These are phyloP conservation scores for Termitomyces sp. DNA, from an alignment of 768 basidiomycete genomes.

Conservation along the genomic window DNA sequence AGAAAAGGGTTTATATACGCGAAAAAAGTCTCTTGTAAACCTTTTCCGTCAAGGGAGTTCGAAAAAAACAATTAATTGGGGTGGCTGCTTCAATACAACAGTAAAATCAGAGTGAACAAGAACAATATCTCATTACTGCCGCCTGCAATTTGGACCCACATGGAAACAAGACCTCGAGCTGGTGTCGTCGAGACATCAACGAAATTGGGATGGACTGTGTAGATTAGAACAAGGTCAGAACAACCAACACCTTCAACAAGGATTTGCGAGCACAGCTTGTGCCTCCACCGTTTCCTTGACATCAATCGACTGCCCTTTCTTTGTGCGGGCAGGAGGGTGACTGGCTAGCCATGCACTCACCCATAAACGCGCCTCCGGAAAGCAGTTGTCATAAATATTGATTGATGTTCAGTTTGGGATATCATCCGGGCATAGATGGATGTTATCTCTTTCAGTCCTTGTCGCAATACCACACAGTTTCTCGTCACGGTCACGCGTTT, in stretches of 20 bases:
- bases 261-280: background rate
- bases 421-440: too few relatives aligned
- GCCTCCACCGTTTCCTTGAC: too few relatives aligned
- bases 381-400: too few relatives aligned
- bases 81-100: background rate
- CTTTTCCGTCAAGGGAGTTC: background rate
- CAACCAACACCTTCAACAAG: background rate
- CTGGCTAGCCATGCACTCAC: background rate
- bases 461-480: too few relatives aligned
- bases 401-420: too few relatives aligned
- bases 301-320: background rate
- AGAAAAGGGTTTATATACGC: background rate
- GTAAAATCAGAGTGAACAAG: background rate
- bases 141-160: background rate
- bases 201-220: background rate
- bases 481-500: too few relatives aligned
- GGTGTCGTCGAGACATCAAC: background rate
- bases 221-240: background rate
- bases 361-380: too few relatives aligned
- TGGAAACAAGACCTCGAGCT: background rate
- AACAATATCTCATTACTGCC: background rate
- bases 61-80: background rate
- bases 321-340: too few relatives aligned
- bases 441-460: too few relatives aligned
- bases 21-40: background rate